Evolutionary conservation across 805 yeast genomes (phyloP).

Genomic region (Candida endomychidarum): DNA sequence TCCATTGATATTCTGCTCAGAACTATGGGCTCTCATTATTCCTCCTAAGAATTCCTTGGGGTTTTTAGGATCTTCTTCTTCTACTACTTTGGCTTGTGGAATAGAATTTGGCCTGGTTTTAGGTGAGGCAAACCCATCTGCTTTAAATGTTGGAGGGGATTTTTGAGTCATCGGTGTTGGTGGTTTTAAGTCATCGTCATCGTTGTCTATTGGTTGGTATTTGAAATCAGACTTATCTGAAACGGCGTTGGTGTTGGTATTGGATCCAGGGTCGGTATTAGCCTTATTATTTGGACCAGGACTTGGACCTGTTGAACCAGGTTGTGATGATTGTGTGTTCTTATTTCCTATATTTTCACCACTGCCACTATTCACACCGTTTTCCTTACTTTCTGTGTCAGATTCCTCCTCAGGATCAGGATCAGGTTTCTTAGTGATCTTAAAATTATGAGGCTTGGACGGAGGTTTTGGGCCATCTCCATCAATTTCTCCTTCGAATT

Average conservation of each 20-base stretch:
- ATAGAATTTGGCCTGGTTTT: conserved; percentile 6
- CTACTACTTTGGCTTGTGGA: conserved; percentile 4
- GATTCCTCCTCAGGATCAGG: neutral
- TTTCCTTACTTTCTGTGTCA: too few relatives aligned
- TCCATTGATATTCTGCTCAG: conserved; percentile 18
- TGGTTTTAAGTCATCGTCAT: conserved; percentile 1
- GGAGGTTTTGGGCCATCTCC: conserved; percentile 1
- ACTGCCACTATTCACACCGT: too few relatives aligned
- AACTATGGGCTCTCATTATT: conserved; percentile 18
- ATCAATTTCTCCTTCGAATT: neutral
- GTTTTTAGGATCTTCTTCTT: conserved; percentile 17
- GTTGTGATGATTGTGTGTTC: too few relatives aligned
- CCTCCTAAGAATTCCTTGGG: conserved; percentile 26
- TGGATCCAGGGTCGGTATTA: too few relatives aligned
- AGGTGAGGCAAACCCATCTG: neutral
- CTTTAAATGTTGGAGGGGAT: neutral
- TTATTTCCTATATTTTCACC: too few relatives aligned
- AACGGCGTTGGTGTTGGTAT: neutral
- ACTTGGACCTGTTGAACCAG: too few relatives aligned
- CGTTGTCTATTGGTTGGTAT: conserved; percentile 2
- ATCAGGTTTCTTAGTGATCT: conserved; percentile 1
- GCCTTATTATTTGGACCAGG: too few relatives aligned
- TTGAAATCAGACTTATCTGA: too few relatives aligned
- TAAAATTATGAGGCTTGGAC: conserved; percentile 1
- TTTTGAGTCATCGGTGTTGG: neutral